Evolutionary conservation across 257 asterid species (phyloP), one percentile per base, ranked within the genome.

Genomic region (Plantago major): DNA sequence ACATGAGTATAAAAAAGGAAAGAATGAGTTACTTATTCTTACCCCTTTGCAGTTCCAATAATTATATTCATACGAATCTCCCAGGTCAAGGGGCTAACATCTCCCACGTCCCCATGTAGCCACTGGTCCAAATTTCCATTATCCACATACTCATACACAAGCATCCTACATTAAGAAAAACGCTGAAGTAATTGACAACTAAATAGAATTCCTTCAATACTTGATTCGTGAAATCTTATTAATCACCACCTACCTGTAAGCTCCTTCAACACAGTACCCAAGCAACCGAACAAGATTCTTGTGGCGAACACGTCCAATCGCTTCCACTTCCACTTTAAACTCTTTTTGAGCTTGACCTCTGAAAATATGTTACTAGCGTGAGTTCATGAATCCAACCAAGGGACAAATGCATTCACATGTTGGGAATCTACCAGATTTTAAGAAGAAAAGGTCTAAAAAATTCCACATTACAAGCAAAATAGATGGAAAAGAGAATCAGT

Each of bases 341-440:
- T 91, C 98, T 57, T 79, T 91, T 76, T 91, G 95, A 0, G 98
- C 98, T 76, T 92, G 98, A 54, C 95, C 98, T 79, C 98, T 92
- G 78, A 52, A 12, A 76, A 58, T 45, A 40, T 56, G 42, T 51
- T 60, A 46, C 9, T 42, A 60, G 51, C 50, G 12, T 58, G 59
- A 73, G 67, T 59, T 72, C 33, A 73, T 55, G 69, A 10, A 7
- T 57, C 17, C 6, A 63, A 51, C 59, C 18, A 66, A 65, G 65
- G 5, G 17, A 72, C 55, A 28, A 22, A 77, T 48, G 51, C 22
- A 55, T 69, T 58, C 26, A 48, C 40, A 73, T 63, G 49, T 58
- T 40, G 55, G 46, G 42, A 51, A 30, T n/a, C n/a, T n/a, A n/a
- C n/a, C 47, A 46, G 46, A 50, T 42, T 30, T 68, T 46, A 19